Evolutionary conservation across 768 basidiomycete genomes (phyloP).

Genomic region (Tephrocybe sp.): DNA sequence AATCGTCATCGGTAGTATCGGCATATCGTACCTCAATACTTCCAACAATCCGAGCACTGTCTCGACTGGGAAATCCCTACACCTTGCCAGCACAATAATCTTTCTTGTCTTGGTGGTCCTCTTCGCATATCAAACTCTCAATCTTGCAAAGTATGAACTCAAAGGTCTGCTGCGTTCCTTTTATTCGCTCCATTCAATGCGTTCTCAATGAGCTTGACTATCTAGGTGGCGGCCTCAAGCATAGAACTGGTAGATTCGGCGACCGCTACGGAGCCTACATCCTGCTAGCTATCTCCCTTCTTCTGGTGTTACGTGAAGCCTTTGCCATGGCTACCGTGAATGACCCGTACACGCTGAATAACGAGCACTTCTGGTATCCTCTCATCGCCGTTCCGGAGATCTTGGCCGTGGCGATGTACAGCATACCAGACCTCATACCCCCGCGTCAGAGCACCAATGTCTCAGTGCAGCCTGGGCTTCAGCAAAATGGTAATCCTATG

Average conservation of each 20-base stretch:
- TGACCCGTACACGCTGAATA: slow-evolving; percentile 11
- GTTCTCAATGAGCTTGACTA: not conserved
- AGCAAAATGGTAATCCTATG: too few relatives aligned
- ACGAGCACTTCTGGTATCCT: slow-evolving; percentile 26
- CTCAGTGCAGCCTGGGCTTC: not conserved
- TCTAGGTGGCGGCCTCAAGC: not conserved
- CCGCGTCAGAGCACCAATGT: not conserved
- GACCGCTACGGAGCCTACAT: slow-evolving; percentile 16
- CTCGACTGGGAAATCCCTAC: slow-evolving; percentile 7
- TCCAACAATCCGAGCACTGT: slow-evolving; percentile 6
- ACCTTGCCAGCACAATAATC: slow-evolving; percentile 19
- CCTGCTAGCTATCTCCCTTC: slow-evolving; percentile 17
- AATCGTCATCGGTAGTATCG: slow-evolving; percentile 20
- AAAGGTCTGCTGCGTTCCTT: slow-evolving; percentile 1
- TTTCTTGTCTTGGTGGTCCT: slow-evolving; percentile 22
- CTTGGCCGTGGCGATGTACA: slow-evolving; percentile 18
- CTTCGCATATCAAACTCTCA: slow-evolving; percentile 17
- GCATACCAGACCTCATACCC: slow-evolving; percentile 22
- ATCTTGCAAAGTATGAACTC: slow-evolving; percentile 8
- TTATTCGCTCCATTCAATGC: not conserved
- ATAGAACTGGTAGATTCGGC: slow-evolving; percentile 11
- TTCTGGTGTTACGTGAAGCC: slow-evolving; percentile 21
- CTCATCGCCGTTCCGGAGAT: slow-evolving; percentile 22
- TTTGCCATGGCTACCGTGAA: slow-evolving; percentile 20
- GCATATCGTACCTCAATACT: slow-evolving; percentile 13